Evolutionary conservation across 2,329 filamentous ascomycete genomes (phyloP).

Genomic region (Alternaria arbusti): DNA sequence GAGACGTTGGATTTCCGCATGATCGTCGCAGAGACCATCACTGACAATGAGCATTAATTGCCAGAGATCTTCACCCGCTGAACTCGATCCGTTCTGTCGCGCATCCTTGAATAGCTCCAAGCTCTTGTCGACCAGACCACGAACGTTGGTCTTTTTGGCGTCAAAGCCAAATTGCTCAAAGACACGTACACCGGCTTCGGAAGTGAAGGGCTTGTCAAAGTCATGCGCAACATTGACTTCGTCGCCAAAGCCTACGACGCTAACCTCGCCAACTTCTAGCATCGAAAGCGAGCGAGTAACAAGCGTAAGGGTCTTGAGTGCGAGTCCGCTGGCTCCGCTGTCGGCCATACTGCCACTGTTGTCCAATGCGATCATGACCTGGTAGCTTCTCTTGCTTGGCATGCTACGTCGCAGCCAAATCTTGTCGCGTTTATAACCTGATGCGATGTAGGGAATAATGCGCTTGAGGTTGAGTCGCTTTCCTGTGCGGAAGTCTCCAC

Average conservation of each 20-base stretch:
- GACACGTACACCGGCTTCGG: slow-evolving; percentile 80
- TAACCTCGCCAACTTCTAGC: slow-evolving; percentile 94
- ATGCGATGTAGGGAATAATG: slow-evolving; percentile 99
- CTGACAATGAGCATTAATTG: slow-evolving; percentile 92
- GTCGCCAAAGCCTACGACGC: slow-evolving; percentile 86
- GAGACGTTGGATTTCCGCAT: slow-evolving; percentile 80
- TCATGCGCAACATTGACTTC: slow-evolving; percentile 84
- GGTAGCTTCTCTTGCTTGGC: slow-evolving; percentile 92
- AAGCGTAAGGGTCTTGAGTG: slow-evolving; percentile 92
- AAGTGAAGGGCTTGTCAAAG: slow-evolving; percentile 81
- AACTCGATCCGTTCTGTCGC: slow-evolving; percentile 61
- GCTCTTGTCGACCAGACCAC: slow-evolving; percentile 75
- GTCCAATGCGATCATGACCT: slow-evolving; percentile 96
- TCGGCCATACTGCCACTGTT: slow-evolving; percentile 95
- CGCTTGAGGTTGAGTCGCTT: slow-evolving; percentile 99
- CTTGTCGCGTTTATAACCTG: slow-evolving; percentile 98
- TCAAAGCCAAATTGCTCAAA: slow-evolving; percentile 85
- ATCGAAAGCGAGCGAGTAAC: slow-evolving; percentile 86
- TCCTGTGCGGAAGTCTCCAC: slow-evolving; percentile 94
- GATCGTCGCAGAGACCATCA: slow-evolving; percentile 90
- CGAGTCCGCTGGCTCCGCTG: slow-evolving; percentile 74
- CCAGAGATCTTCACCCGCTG: slow-evolving; percentile 76
- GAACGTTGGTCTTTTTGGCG: slow-evolving; percentile 86
- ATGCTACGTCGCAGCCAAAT: slow-evolving; percentile 98
- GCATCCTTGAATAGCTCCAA: slow-evolving; percentile 84